phyloP scores from a whole-genome alignment of 331 rosid genomes.

The Prunus yedoensis region DNA sequence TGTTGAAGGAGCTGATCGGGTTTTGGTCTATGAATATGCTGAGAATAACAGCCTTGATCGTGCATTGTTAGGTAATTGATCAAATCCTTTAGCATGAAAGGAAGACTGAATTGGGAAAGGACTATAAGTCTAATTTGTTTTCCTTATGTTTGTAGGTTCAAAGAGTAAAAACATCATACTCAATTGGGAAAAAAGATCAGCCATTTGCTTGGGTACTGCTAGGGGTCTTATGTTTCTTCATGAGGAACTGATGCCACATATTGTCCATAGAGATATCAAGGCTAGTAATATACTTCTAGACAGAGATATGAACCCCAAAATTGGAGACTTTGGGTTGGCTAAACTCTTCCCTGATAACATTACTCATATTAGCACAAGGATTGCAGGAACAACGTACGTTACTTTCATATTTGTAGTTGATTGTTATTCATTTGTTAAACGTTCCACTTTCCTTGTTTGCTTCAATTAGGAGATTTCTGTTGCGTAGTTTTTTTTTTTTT shows the following conservation, averaged over 20 bases:
- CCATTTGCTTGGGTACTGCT: conserved; percentile 74
- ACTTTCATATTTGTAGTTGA: conserved; percentile 29
- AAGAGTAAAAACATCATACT: conserved; percentile 36
- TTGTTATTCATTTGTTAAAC: conserved; percentile 16
- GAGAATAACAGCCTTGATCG: conserved; percentile 81
- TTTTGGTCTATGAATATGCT: conserved; percentile 76
- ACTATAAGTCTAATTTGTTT: conserved; percentile 13
- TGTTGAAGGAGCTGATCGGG: conserved; percentile 61
- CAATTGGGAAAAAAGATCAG: conserved; percentile 82
- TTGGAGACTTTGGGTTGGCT: conserved; percentile 98
- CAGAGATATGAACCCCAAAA: conserved; percentile 67
- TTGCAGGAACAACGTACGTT: conserved; percentile 95
- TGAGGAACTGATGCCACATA: conserved; percentile 81
- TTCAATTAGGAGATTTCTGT: background rate
- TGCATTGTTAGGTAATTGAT: conserved; percentile 64
- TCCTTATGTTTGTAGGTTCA: conserved; percentile 45
- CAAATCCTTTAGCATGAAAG: conserved; percentile 14
- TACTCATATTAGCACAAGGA: conserved; percentile 95
- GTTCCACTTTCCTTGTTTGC: background rate
- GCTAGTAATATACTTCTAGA: conserved; percentile 93
- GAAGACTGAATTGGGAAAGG: conserved; percentile 11
- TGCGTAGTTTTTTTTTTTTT: background rate
- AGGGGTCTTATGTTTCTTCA: conserved; percentile 85
- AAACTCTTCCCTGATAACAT: conserved; percentile 90
- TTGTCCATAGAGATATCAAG: conserved; percentile 96